These are phyloP conservation scores for Ustilago cynodontis DNA, from an alignment of 1,284 basidiomycete genomes.

Conservation along the genomic window DNA sequence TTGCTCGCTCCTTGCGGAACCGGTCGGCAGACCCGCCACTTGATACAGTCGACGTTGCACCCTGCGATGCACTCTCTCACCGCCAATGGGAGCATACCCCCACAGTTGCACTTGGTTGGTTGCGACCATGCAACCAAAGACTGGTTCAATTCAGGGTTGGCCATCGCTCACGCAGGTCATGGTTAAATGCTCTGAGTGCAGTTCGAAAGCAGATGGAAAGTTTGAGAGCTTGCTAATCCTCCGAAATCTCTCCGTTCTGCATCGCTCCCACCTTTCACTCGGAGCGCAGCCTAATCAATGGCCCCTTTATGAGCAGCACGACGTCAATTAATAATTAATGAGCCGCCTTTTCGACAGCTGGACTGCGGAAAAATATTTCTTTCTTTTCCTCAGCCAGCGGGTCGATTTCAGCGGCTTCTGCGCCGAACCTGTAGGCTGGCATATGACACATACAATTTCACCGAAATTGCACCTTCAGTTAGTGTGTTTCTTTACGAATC, in stretches of 20 bases:
- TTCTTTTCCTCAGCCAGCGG: neutral
- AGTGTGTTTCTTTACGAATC: conserved; percentile 2
- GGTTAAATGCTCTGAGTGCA: conserved; percentile 13
- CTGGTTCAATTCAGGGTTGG: neutral
- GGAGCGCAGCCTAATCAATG: too few species aligned
- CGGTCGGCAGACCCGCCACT: neutral
- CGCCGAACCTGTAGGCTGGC: too few species aligned
- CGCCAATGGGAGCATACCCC: conserved; percentile 12
- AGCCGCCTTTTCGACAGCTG: neutral
- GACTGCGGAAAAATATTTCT: conserved; percentile 18
- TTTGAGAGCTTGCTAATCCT: conserved; percentile 11
- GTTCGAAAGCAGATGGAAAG: neutral
- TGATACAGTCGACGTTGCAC: neutral
- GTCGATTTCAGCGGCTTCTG: conserved; percentile 2
- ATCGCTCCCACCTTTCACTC: neutral
- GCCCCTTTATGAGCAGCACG: conserved; percentile 7
- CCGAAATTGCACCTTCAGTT: conserved; percentile 38
- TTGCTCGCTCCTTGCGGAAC: neutral
- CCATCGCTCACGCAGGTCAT: conserved; percentile 6
- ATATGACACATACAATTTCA: conserved; percentile 8
- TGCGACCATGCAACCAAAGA: neutral
- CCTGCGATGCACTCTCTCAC: neutral
- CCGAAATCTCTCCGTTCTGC: conserved; percentile 22
- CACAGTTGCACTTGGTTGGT: neutral
- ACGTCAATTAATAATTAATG: too few species aligned